phyloP scores from a whole-genome alignment of 2,329 filamentous ascomycete species.

The Ceratocystis destructans region DNA sequence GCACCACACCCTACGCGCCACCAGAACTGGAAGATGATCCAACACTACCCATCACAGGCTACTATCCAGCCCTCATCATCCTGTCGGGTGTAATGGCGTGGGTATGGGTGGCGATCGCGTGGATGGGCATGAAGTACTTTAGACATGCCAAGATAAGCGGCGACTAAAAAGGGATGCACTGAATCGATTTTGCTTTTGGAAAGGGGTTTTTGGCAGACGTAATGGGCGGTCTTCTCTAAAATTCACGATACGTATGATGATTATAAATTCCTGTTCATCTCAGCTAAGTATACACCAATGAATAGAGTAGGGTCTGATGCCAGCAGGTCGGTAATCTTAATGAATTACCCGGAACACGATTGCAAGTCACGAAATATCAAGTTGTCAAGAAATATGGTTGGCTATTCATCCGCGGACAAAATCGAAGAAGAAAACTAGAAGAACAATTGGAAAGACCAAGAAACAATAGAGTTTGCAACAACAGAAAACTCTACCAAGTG shows the following conservation, averaged over 20 bases:
- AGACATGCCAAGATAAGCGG: conserved; percentile 81
- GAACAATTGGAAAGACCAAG: background rate
- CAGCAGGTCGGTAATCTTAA: too few species aligned
- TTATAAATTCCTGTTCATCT: background rate
- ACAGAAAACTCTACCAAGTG: background rate
- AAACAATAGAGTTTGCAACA: background rate
- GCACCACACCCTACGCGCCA: conserved; percentile 86
- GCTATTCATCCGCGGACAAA: background rate
- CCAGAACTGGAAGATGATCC: conserved; percentile 91
- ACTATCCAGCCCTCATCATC: conserved; percentile 90
- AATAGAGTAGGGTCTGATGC: background rate
- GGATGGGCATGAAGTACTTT: conserved; percentile 99
- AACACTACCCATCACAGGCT: conserved; percentile 87
- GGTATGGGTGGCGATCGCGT: conserved; percentile 96
- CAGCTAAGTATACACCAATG: background rate
- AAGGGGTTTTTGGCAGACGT: background rate
- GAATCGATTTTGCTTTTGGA: background rate
- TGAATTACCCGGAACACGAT: background rate
- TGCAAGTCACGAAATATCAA: background rate
- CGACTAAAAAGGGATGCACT: conserved; percentile 30
- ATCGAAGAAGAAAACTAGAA: background rate
- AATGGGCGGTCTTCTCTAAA: background rate
- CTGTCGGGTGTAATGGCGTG: conserved; percentile 92
- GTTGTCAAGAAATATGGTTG: too few species aligned
- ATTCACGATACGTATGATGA: background rate